Conservation (phyloP, 768 basidiomycete species). For the Lentinula edodes region DNA sequence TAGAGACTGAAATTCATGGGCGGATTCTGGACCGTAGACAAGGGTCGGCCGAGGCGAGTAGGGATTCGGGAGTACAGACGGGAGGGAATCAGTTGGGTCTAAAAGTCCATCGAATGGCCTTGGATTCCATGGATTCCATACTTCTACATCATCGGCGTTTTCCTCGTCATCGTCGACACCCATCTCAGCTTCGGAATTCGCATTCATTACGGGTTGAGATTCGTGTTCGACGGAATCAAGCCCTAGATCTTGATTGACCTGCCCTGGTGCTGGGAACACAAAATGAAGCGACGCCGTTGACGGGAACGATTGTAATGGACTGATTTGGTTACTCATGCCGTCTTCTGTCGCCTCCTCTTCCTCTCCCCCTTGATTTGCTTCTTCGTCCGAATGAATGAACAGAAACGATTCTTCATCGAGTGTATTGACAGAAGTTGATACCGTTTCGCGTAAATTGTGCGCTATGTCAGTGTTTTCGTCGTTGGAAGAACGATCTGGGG, state of each 20-base stretch:
- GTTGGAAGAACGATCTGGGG: too few relatives aligned
- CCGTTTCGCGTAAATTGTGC: neutral
- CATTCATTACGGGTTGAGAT: neutral
- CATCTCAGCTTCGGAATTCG: neutral
- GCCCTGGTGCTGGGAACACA: too few relatives aligned
- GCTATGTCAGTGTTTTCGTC: neutral
- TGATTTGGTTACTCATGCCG: neutral
- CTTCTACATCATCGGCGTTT: neutral
- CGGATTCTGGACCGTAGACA: neutral
- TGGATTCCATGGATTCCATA: constrained; percentile 1
- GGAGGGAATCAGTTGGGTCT: neutral
- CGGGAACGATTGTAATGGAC: constrained; percentile 6
- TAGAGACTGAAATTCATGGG: neutral
- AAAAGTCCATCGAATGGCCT: neutral
- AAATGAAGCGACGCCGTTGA: constrained; percentile 4
- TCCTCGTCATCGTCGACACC: neutral
- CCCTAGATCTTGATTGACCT: neutral
- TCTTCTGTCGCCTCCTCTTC: neutral
- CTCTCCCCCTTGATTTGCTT: neutral
- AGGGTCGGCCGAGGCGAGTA: neutral
- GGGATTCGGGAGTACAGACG: neutral
- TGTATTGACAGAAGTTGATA: neutral
- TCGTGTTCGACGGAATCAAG: neutral
- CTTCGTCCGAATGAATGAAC: neutral
- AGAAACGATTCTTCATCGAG: neutral